Percentiles rank a stretch among this genome's conserved stretches.
phyloP scores from a whole-genome alignment of 768 basidiomycete species.

The Baorangia bicolor region DNA sequence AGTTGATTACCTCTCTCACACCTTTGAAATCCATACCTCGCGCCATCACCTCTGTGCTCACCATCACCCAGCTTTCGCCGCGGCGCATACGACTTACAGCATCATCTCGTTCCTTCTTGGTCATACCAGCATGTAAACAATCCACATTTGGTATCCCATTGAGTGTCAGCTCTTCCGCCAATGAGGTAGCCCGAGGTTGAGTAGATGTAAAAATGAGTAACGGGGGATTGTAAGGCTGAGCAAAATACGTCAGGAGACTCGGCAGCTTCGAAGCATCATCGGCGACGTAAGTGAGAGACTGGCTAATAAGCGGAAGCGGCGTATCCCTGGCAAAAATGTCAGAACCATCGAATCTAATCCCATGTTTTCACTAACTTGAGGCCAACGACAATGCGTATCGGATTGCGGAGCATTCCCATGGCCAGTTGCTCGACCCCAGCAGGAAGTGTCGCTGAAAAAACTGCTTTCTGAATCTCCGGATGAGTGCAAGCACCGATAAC shows the following conservation, averaged over 20 bases:
- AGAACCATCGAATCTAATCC: slow-evolving; percentile 5
- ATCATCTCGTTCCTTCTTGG: slow-evolving; percentile 83
- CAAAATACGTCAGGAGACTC: slow-evolving; percentile 76
- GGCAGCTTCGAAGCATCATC: slow-evolving; percentile 94
- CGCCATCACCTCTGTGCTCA: slow-evolving; percentile 97
- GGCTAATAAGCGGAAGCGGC: slow-evolving; percentile 85
- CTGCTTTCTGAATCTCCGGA: slow-evolving; percentile 72
- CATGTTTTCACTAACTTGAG: slow-evolving; percentile 65
- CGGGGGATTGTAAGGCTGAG: slow-evolving; percentile 85
- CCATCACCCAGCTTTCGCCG: slow-evolving; percentile 92
- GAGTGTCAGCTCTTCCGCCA: slow-evolving; percentile 78
- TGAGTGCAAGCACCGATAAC: slow-evolving; percentile 77
- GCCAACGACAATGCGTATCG: slow-evolving; percentile 93
- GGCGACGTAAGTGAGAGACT: slow-evolving; percentile 87
- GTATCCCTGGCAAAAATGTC: slow-evolving; percentile 65
- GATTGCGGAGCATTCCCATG: slow-evolving; percentile 79
- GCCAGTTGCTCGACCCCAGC: slow-evolving; percentile 85
- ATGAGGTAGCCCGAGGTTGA: slow-evolving; percentile 79
- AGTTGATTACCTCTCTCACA: slow-evolving; percentile 91
- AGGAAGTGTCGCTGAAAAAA: slow-evolving; percentile 95
- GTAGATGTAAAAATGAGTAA: slow-evolving; percentile 89
- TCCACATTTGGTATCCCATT: slow-evolving; percentile 81
- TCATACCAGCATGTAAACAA: slow-evolving; percentile 88
- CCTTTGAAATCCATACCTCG: slow-evolving; percentile 98
- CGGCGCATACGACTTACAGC: slow-evolving; percentile 80